These are phyloP conservation scores for Alternaria viburni DNA, from an alignment of 2,329 filamentous ascomycete genomes.

Conservation along the genomic window DNA sequence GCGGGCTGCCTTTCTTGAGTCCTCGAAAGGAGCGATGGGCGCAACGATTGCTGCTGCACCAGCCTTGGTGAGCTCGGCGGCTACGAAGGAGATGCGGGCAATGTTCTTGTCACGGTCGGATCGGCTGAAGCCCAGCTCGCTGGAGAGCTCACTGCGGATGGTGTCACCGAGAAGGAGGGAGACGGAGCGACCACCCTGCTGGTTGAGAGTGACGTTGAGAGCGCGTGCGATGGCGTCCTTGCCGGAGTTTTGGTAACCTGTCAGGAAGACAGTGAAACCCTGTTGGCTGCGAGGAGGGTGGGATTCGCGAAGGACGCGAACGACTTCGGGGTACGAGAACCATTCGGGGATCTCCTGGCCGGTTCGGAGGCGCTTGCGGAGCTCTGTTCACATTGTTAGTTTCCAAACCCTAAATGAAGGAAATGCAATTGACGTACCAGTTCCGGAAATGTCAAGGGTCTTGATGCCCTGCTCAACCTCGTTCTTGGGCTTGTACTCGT, in stretches of 20 bases:
- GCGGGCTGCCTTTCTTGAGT: slow-evolving; percentile 75
- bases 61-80: slow-evolving; percentile 89
- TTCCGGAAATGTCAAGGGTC: slow-evolving; percentile 67
- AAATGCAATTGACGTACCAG: slow-evolving; percentile 39
- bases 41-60: slow-evolving; percentile 95
- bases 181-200: slow-evolving; percentile 93
- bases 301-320: slow-evolving; percentile 93
- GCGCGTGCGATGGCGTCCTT: slow-evolving; percentile 97
- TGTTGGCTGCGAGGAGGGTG: slow-evolving; percentile 90
- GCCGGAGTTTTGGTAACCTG: slow-evolving; percentile 93
- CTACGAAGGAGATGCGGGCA: slow-evolving; percentile 93
- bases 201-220: slow-evolving; percentile 95
- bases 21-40: slow-evolving; percentile 92
- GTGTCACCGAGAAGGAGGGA: slow-evolving; percentile 95
- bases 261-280: slow-evolving; percentile 98
- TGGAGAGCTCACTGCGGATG: slow-evolving; percentile 88
- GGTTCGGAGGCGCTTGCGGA: slow-evolving; percentile 86
- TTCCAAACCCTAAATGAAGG: background rate
- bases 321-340: slow-evolving; percentile 99
- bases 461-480: slow-evolving; percentile 83
- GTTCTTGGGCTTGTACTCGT: slow-evolving; percentile 95
- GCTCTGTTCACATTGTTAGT: slow-evolving; percentile 60
- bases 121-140: slow-evolving; percentile 92
- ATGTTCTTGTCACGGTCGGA: slow-evolving; percentile 96
- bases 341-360: slow-evolving; percentile 96